Percentiles rank a stretch among this genome's conserved stretches.
Evolutionary conservation across 768 basidiomycete species (phyloP).

Genomic region (Lactarius deliciosus): DNA sequence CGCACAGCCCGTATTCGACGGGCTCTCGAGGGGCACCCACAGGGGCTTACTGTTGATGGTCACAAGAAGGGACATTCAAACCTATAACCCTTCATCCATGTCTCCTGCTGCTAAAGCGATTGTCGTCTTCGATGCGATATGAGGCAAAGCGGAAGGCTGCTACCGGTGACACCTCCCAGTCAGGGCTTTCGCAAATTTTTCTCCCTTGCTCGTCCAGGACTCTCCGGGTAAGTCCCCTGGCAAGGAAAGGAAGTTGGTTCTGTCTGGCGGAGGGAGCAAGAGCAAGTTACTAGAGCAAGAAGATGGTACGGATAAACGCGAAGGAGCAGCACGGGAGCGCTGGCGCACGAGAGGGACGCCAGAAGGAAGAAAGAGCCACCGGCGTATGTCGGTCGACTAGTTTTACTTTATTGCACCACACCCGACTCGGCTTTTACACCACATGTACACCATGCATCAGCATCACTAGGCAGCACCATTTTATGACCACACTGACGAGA

Average conservation of each 20-base stretch:
- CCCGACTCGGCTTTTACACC: neutral
- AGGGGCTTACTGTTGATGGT: slow-evolving; percentile 19
- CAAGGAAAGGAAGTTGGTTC: slow-evolving; percentile 3
- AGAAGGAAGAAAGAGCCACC: slow-evolving; percentile 21
- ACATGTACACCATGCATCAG: slow-evolving; percentile 1
- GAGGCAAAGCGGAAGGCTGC: slow-evolving; percentile 44
- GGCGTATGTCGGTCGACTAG: slow-evolving; percentile 28
- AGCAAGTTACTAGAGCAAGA: slow-evolving; percentile 23
- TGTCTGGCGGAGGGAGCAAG: slow-evolving; percentile 14
- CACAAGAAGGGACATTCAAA: slow-evolving; percentile 36
- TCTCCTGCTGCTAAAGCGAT: slow-evolving; percentile 61
- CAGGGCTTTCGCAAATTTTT: slow-evolving; percentile 32
- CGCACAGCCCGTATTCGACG: slow-evolving; percentile 17
- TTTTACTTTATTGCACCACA: neutral
- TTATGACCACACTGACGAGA: slow-evolving; percentile 3
- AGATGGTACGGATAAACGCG: slow-evolving; percentile 14
- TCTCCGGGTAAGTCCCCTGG: slow-evolving; percentile 20
- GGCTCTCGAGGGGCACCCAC: slow-evolving; percentile 9
- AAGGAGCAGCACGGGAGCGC: slow-evolving; percentile 21
- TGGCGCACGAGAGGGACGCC: slow-evolving; percentile 20
- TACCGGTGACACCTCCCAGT: slow-evolving; percentile 33
- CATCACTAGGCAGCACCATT: neutral
- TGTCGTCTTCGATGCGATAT: slow-evolving; percentile 57
- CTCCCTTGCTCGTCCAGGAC: slow-evolving; percentile 28
- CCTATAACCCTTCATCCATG: slow-evolving; percentile 47